Percentiles rank a stretch among this genome's conserved stretches.
Conservation (phyloP, 805 yeast genomes). For the Torulaspora maleeae region DNA sequence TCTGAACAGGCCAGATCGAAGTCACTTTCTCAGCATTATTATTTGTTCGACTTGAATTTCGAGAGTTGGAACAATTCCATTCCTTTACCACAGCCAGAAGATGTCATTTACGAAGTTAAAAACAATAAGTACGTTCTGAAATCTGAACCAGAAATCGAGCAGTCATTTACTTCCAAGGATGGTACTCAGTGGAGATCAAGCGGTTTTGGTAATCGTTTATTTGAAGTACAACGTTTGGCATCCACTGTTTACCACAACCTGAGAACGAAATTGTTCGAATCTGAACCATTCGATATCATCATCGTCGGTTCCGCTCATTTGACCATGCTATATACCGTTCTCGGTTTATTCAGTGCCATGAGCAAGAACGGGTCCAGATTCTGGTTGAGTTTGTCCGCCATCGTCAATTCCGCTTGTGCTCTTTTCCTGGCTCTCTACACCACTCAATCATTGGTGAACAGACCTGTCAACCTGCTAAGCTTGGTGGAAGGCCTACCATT, state of each 20-base stretch:
- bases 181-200: conserved; percentile 60
- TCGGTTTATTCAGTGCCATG: conserved; percentile 73
- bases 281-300: conserved; percentile 80
- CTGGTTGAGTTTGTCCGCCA: conserved; percentile 78
- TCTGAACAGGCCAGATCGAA: conserved; percentile 17
- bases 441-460: conserved; percentile 50
- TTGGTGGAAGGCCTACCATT: conserved; percentile 90
- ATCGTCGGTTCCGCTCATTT: conserved; percentile 74
- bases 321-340: conserved; percentile 82
- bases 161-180: conserved; percentile 30
- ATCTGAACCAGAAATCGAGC: conserved; percentile 20
- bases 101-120: conserved; percentile 27
- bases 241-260: conserved; percentile 40
- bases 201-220: conserved; percentile 48
- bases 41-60: conserved; percentile 30
- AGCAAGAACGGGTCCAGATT: conserved; percentile 70
- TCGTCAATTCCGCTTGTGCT: conserved; percentile 75
- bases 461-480: conserved; percentile 64
- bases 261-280: conserved; percentile 49
- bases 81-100: conserved; percentile 28
- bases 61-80: conserved; percentile 14
- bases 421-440: conserved; percentile 72
- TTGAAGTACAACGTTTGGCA: conserved; percentile 52
- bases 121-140: conserved; percentile 26
- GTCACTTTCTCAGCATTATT: conserved; percentile 28